phyloP scores from a whole-genome alignment of 1,284 basidiomycete species.

The Ganoderma boninense region DNA sequence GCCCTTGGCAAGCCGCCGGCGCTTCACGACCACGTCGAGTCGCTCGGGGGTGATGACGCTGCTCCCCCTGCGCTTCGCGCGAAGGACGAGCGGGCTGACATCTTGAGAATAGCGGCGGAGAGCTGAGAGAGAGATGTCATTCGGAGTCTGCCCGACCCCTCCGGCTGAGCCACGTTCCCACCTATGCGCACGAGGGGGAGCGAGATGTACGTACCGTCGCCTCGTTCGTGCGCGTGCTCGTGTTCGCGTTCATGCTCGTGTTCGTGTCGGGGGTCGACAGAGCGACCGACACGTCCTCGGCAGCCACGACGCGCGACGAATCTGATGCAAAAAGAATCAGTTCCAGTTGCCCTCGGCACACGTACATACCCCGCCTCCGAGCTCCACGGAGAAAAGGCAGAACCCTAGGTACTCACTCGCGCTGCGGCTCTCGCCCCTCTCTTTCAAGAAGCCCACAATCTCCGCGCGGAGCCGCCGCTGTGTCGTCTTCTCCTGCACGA shows the following conservation, averaged over 20 bases:
- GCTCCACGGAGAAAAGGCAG: background rate
- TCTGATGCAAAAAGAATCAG: background rate
- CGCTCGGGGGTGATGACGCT: constrained; percentile 3
- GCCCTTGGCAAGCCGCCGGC: background rate
- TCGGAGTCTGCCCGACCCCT: constrained; percentile 6
- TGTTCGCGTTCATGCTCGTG: background rate
- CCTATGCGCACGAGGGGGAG: background rate
- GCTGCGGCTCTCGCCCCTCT: constrained; percentile 16
- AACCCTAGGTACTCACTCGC: constrained; percentile 12
- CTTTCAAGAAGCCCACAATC: constrained; percentile 25
- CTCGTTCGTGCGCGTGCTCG: constrained; percentile 10
- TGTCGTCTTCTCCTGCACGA: constrained; percentile 31
- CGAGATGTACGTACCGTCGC: constrained; percentile 8
- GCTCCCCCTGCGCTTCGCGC: constrained; percentile 34
- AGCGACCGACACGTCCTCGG: constrained; percentile 6
- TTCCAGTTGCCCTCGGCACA: background rate
- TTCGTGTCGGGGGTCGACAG: constrained; percentile 10
- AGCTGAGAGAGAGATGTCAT: constrained; percentile 15
- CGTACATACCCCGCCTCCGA: background rate
- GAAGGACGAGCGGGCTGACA: constrained; percentile 31
- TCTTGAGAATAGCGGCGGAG: constrained; percentile 17
- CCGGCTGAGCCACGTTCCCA: background rate
- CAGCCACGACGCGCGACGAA: constrained; percentile 16
- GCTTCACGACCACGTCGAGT: constrained; percentile 6
- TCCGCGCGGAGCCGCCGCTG: constrained; percentile 29